These are phyloP conservation scores for Podospora bellae-mahoneyi DNA, from an alignment of 495 filamentous ascomycete genomes.

Conservation along the genomic window DNA sequence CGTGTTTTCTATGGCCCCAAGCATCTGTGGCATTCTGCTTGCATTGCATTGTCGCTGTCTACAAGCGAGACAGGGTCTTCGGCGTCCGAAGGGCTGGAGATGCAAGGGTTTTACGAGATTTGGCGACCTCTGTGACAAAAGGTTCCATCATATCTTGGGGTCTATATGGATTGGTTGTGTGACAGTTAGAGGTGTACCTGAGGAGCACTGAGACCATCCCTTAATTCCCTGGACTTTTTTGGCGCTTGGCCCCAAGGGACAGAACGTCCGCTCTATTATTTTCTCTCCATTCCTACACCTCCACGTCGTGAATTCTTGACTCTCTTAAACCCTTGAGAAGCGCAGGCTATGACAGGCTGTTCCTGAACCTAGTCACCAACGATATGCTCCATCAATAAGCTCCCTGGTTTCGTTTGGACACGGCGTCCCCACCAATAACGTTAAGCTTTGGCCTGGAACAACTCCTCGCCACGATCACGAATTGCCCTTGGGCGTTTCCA, in stretches of 20 bases:
- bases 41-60: not conserved
- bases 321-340: not conserved
- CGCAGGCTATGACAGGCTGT: conserved; percentile 6
- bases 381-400: conserved; percentile 16
- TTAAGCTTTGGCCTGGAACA: conserved; percentile 13
- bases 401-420: conserved; percentile 10
- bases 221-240: not conserved
- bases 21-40: not conserved
- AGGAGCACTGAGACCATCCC: not conserved
- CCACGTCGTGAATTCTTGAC: not conserved
- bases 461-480: conserved; percentile 6
- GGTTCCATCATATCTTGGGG: not conserved
- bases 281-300: not conserved
- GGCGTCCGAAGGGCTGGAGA: not conserved
- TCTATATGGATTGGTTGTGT: not conserved
- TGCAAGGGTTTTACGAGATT: not conserved
- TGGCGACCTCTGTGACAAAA: not conserved
- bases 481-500: not conserved
- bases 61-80: not conserved
- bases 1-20: no score
- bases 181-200: not conserved
- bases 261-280: not conserved
- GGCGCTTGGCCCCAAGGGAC: not conserved
- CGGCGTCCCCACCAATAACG: conserved; percentile 15
- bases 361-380: conserved; percentile 1